Evolutionary conservation across 202 grass and related monocot species (phyloP).

Genomic region (Saccharum hybrid): DNA sequence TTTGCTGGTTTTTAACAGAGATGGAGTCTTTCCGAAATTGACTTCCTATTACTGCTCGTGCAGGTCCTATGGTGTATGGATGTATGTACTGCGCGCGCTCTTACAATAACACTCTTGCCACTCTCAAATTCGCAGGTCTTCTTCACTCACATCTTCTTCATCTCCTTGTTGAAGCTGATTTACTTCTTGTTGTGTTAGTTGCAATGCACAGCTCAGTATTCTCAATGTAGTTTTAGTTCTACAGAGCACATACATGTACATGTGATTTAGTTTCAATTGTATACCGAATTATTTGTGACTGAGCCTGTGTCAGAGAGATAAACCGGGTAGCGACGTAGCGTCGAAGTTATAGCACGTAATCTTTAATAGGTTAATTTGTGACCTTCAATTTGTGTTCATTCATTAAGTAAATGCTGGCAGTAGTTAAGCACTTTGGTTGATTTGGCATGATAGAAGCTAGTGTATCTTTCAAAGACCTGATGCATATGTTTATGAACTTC

Average conservation of each 20-base stretch:
- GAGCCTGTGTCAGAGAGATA: neutral
- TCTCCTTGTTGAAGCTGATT: neutral
- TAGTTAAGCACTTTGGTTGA: slow-evolving; percentile 3
- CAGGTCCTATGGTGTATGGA: slow-evolving; percentile 98
- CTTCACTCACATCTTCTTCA: slow-evolving; percentile 1
- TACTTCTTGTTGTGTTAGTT: neutral
- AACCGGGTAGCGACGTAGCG: slow-evolving; percentile 9
- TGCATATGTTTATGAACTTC: neutral
- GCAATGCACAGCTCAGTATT: neutral
- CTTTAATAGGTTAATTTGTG: neutral
- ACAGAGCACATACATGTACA: neutral
- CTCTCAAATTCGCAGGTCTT: slow-evolving; percentile 79
- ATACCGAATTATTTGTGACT: neutral
- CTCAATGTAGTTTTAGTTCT: neutral
- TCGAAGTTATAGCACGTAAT: neutral
- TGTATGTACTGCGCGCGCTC: slow-evolving; percentile 82
- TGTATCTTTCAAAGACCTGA: neutral
- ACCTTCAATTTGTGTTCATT: neutral
- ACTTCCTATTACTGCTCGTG: neutral
- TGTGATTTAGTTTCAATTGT: neutral
- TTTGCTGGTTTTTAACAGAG: neutral
- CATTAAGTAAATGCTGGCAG: neutral
- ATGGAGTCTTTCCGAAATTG: slow-evolving; percentile 1
- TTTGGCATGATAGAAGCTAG: slow-evolving; percentile 9
- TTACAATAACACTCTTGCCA: slow-evolving; percentile 74